These are phyloP conservation scores for Psilocybe subaeruginosa DNA, from an alignment of 768 basidiomycete genomes.

Conservation along the genomic window DNA sequence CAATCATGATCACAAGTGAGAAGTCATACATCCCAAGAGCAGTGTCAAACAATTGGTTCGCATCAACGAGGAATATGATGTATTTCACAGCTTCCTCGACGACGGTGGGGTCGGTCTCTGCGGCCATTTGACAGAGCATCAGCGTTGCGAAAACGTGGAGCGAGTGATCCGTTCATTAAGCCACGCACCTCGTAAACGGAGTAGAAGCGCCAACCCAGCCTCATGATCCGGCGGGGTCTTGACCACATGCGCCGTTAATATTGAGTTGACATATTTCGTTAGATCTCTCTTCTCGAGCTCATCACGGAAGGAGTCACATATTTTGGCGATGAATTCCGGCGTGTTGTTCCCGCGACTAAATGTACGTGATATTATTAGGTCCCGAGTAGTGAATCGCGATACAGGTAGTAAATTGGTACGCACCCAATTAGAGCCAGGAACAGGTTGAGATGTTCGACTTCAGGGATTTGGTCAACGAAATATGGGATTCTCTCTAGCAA, in stretches of 20 bases:
- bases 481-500: conserved; percentile 65
- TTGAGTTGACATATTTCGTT: conserved; percentile 84
- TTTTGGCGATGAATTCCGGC: conserved; percentile 58
- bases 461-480: conserved; percentile 85
- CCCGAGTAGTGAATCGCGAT: neutral
- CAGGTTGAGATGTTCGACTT: conserved; percentile 91
- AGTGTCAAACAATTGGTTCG: conserved; percentile 87
- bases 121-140: neutral
- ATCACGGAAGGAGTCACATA: conserved; percentile 78
- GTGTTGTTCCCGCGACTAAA: conserved; percentile 62
- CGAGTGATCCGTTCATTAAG: conserved; percentile 2
- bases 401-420: conserved; percentile 19
- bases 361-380: neutral
- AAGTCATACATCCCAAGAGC: conserved; percentile 99
- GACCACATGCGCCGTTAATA: conserved; percentile 91
- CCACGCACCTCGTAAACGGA: conserved; percentile 72
- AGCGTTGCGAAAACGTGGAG: neutral
- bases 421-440: conserved; percentile 88
- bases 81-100: conserved; percentile 99
- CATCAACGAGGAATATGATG: conserved; percentile 96
- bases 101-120: conserved; percentile 64
- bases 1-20: conserved; percentile 91
- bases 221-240: conserved; percentile 93
- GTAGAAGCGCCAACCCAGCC: conserved; percentile 73
- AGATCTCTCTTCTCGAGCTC: conserved; percentile 75